Evolutionary conservation across 495 filamentous ascomycete genomes (phyloP).

Genomic region (Talaromyces borbonicus): DNA sequence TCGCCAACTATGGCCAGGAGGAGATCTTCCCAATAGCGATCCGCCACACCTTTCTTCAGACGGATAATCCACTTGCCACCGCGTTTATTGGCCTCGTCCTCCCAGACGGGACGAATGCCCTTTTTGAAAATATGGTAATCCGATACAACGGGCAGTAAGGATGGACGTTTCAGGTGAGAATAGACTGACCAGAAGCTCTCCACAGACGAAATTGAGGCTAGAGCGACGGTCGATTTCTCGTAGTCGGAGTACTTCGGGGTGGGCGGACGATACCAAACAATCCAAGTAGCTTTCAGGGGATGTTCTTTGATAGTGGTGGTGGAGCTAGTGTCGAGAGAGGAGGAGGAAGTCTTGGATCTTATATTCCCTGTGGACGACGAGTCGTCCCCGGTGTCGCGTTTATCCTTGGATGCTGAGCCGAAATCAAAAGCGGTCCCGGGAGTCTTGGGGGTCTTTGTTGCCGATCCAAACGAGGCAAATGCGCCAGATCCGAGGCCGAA

Average conservation of each 20-base stretch:
- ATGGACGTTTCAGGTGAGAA: conserved; percentile 81
- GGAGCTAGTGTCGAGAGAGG: conserved; percentile 23
- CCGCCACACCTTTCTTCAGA: conserved; percentile 90
- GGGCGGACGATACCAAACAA: conserved; percentile 92
- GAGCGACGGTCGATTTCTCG: conserved; percentile 85
- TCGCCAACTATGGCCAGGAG: conserved; percentile 86
- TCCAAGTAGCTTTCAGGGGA: conserved; percentile 77
- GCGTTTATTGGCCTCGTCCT: conserved; percentile 91
- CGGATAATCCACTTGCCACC: conserved; percentile 97
- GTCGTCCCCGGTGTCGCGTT: conserved; percentile 47
- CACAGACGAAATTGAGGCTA: conserved; percentile 70
- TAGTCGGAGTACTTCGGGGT: conserved; percentile 97
- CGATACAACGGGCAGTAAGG: conserved; percentile 77
- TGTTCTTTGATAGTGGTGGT: conserved; percentile 36
- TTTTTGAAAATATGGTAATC: conserved; percentile 99
- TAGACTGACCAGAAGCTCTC: conserved; percentile 95
- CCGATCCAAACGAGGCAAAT: conserved; percentile 90
- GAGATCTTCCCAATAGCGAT: conserved; percentile 97
- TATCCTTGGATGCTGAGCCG: conserved; percentile 44
- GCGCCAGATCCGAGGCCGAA: conserved; percentile 92
- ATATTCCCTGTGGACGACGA: conserved; percentile 40
- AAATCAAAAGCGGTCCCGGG: conserved; percentile 73
- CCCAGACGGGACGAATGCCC: conserved; percentile 94
- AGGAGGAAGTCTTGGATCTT: conserved; percentile 32
- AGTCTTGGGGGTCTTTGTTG: conserved; percentile 76